These are phyloP conservation scores for Populus euphratica DNA, from an alignment of 345 rosid species.

Conservation along the genomic window DNA sequence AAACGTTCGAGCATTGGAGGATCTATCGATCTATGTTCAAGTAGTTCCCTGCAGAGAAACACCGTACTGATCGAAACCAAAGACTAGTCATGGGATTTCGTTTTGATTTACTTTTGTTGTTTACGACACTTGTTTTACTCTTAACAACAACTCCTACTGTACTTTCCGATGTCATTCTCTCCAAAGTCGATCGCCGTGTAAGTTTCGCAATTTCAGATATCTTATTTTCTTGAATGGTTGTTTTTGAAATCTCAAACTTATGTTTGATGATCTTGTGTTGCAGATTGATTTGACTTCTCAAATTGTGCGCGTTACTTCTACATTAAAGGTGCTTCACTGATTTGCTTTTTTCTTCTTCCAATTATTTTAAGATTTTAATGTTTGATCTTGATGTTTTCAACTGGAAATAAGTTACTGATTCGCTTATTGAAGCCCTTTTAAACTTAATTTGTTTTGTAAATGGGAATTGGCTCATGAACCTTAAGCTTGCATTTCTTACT, in stretches of 20 bases:
- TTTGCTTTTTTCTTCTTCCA: background rate
- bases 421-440: background rate
- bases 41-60: background rate
- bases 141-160: constrained; percentile 38
- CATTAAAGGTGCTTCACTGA: constrained; percentile 55
- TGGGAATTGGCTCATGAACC: background rate
- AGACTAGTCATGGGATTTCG: background rate
- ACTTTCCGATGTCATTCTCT: constrained; percentile 73
- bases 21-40: background rate
- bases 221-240: background rate
- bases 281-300: constrained; percentile 90
- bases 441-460: background rate
- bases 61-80: background rate
- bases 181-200: constrained; percentile 93
- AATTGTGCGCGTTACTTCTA: constrained; percentile 59
- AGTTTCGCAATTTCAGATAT: constrained; percentile 29
- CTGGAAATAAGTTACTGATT: background rate
- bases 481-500: background rate
- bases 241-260: background rate
- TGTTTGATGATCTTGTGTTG: constrained; percentile 16
- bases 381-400: background rate
- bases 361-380: background rate
- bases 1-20: background rate
- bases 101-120: constrained; percentile 39
- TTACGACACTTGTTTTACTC: constrained; percentile 34